Conservation (phyloP, 2,329 filamentous ascomycete species). For the Trichoderma breve region DNA sequence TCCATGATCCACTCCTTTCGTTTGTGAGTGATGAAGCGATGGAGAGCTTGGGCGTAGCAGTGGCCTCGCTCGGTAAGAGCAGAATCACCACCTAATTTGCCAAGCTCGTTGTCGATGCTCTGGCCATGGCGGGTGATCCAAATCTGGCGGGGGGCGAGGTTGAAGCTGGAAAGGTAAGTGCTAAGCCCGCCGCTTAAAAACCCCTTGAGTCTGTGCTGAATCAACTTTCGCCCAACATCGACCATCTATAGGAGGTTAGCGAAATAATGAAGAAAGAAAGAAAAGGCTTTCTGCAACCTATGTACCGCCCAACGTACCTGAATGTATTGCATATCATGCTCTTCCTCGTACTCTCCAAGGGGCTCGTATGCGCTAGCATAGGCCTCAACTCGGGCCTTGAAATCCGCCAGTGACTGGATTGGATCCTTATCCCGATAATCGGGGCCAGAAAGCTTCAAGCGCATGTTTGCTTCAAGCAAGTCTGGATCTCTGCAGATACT, state of each 20-base stretch:
- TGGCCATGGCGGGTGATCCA: slow-evolving; percentile 98
- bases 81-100: slow-evolving; percentile 89
- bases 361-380: slow-evolving; percentile 95
- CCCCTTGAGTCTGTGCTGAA: slow-evolving; percentile 85
- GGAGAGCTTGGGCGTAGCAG: slow-evolving; percentile 74
- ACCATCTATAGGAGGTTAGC: slow-evolving; percentile 66
- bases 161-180: slow-evolving; percentile 95
- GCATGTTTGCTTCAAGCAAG: slow-evolving; percentile 93
- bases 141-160: slow-evolving; percentile 89
- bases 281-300: not conserved
- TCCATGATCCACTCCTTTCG: slow-evolving; percentile 78
- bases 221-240: slow-evolving; percentile 91
- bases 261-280: not conserved
- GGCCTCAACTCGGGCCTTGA: slow-evolving; percentile 85
- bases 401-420: slow-evolving; percentile 77
- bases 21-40: slow-evolving; percentile 80
- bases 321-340: slow-evolving; percentile 88
- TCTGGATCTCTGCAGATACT: slow-evolving; percentile 84
- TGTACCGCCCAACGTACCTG: slow-evolving; percentile 48
- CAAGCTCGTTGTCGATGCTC: slow-evolving; percentile 80
- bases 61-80: slow-evolving; percentile 77
- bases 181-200: slow-evolving; percentile 91
- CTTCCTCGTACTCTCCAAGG: slow-evolving; percentile 86
- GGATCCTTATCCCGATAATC: slow-evolving; percentile 97
- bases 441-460: slow-evolving; percentile 88